Conservation (phyloP, 257 asterid species). For the Capsicum rhomboideum region DNA sequence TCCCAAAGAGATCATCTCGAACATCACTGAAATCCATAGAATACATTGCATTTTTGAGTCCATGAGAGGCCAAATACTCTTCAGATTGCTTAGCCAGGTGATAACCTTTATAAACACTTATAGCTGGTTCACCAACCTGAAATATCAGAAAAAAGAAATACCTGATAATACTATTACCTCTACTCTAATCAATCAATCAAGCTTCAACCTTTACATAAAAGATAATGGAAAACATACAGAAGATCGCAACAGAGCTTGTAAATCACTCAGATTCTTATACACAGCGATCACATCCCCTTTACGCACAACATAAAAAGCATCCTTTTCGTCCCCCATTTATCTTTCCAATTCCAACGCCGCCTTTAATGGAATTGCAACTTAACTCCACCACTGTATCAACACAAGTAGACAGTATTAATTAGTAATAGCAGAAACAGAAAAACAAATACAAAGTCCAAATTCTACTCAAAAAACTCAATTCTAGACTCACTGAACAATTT, state of each 20-base stretch:
- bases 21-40: constrained; percentile 43
- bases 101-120: constrained; percentile 76
- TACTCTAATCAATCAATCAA: neutral
- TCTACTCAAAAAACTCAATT: neutral
- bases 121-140: constrained; percentile 55
- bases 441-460: neutral
- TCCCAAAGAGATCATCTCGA: constrained; percentile 78
- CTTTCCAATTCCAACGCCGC: neutral
- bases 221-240: constrained; percentile 37
- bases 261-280: constrained; percentile 81
- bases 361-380: neutral
- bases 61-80: constrained; percentile 64
- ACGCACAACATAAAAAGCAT: constrained; percentile 76
- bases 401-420: neutral
- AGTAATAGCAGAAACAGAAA: neutral
- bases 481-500: neutral
- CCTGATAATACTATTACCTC: neutral
- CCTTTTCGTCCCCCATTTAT: constrained; percentile 78
- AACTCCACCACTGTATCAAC: neutral
- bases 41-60: constrained; percentile 69
- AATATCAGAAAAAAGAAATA: neutral
- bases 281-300: constrained; percentile 70
- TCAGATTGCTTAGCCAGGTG: constrained; percentile 67
- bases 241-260: constrained; percentile 63
- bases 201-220: neutral